Base-by-base conservation (phyloP, 1,139 yeast genomes). In the Candida buenavistaensis region DNA sequence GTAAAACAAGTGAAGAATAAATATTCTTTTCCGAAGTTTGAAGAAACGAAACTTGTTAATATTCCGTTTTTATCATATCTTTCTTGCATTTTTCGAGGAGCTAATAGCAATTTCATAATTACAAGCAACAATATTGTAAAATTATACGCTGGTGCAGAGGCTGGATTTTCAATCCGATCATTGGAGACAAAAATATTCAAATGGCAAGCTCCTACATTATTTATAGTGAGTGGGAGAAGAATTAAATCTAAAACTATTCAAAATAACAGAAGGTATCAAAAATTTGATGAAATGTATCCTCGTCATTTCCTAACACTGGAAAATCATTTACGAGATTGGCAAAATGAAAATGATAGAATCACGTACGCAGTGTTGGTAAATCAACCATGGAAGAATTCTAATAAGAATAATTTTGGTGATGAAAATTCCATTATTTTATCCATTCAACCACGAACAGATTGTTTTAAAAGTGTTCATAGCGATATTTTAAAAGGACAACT, bases 111-210 rank as follows among this genome's bases (percentile, higher is more conserved):
- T 10, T 36, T 61, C 41, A 40, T 59, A 41, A 38, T 60, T 37
- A 35, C 64, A 44, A 47, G 59, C 43, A 45, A 62, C 43, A 72
- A 80, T 39, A 59, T 84, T 42, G 71, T 81, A 34, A 79, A 75
- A 47, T 68, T 90, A 6, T 90, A 82, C 50, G 68, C 76, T 10
- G 97, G 95, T 0, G 67, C 89, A 5, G 78, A 75, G 32, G 71
- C 80, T 14, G 97, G 97, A 1, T 90, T 85, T 52, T 86, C 96
- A 0, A 84, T 90, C 71, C 64, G 95, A 28, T 83, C 96, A 0
- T 72, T 90, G 40, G 96, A 90, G 57, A 75, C 82, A 43, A 87
- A 83, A 46, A 86, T 83, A 0, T 82, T 87, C 63, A 87, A 88
- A 52, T 90, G 97, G 96, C 80, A 77, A 46, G 95, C 96, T 0